These are phyloP conservation scores for Boechera retrofracta DNA, from an alignment of 345 rosid genomes.

Conservation along the genomic window DNA sequence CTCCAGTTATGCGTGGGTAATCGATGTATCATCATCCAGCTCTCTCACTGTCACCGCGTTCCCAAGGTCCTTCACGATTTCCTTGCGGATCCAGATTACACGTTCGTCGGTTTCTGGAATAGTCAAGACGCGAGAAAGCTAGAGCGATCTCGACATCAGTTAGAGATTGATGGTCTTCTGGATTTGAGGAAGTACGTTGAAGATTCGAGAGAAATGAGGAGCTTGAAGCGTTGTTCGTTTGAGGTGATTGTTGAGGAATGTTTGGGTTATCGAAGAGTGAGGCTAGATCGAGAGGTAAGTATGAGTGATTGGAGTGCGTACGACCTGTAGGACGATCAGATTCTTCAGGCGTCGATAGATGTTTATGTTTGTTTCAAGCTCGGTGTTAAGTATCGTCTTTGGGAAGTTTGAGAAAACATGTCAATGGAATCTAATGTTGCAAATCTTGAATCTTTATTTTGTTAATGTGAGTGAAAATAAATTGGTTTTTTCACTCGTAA, in stretches of 20 bases:
- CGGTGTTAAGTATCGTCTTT: slow-evolving; percentile 33
- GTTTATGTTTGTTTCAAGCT: slow-evolving; percentile 40
- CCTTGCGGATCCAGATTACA: neutral
- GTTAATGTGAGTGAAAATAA: neutral
- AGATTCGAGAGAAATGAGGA: neutral
- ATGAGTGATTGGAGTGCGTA: slow-evolving; percentile 47
- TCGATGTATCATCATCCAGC: neutral
- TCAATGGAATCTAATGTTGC: too few species aligned
- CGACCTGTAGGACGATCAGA: slow-evolving; percentile 38
- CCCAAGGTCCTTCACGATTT: neutral
- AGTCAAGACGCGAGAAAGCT: slow-evolving; percentile 40
- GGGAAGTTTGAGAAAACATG: neutral
- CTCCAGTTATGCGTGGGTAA: neutral
- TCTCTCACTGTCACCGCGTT: neutral
- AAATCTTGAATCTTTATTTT: neutral
- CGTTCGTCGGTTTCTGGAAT: slow-evolving; percentile 7
- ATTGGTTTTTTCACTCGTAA: neutral
- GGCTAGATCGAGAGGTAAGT: slow-evolving; percentile 36
- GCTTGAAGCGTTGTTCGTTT: slow-evolving; percentile 22
- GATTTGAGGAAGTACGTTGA: slow-evolving; percentile 38
- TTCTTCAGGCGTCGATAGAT: slow-evolving; percentile 45
- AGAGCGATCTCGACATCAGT: neutral
- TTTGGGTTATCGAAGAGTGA: slow-evolving; percentile 43
- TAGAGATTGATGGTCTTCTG: slow-evolving; percentile 32
- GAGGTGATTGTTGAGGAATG: slow-evolving; percentile 44